Percentiles rank a stretch among this genome's conserved stretches.
Conservation (phyloP, 140 eudicot genomes). For the Stevia rebaudiana region DNA sequence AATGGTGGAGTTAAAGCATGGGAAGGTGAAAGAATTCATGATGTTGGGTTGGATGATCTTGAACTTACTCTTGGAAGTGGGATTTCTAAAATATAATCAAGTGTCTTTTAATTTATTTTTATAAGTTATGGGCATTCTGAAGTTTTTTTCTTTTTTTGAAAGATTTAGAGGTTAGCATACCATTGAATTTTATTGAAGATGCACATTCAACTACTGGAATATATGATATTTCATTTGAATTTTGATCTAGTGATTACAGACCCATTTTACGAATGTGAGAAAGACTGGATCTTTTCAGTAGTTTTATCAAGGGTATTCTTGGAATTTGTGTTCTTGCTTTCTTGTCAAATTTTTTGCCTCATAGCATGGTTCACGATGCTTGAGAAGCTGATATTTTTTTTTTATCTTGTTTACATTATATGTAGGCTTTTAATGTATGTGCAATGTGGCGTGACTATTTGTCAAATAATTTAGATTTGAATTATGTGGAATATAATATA, state of each 20-base stretch:
- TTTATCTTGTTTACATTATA: too few species aligned
- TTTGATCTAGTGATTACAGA: conserved; percentile 23
- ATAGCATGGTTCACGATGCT: too few species aligned
- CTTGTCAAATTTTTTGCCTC: conserved; percentile 21
- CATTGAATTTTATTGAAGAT: conserved; percentile 28
- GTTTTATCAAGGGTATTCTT: conserved; percentile 20
- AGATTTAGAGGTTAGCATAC: conserved; percentile 26
- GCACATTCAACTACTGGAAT: conserved; percentile 24
- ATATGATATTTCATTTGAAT: conserved; percentile 19
- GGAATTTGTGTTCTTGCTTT: conserved; percentile 24
- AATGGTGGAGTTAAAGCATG: conserved; percentile 72
- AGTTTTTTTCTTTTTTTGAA: background rate
- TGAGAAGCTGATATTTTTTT: too few species aligned
- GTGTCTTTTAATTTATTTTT: conserved; percentile 6
- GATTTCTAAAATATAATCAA: conserved; percentile 21
- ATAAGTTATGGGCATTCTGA: conserved; percentile 15
- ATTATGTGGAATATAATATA: too few species aligned
- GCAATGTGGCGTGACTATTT: too few species aligned
- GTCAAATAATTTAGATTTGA: too few species aligned
- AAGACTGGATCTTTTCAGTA: conserved; percentile 28
- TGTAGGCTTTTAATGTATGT: too few species aligned
- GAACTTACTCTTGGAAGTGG: conserved; percentile 96
- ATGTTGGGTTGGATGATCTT: conserved; percentile 88
- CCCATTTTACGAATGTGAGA: conserved; percentile 24
- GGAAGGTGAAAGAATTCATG: conserved; percentile 98